Percentiles rank a stretch among this genome's conserved stretches.
Conservation (phyloP, 305 asterid genomes). For the Rubia tinctorum region DNA sequence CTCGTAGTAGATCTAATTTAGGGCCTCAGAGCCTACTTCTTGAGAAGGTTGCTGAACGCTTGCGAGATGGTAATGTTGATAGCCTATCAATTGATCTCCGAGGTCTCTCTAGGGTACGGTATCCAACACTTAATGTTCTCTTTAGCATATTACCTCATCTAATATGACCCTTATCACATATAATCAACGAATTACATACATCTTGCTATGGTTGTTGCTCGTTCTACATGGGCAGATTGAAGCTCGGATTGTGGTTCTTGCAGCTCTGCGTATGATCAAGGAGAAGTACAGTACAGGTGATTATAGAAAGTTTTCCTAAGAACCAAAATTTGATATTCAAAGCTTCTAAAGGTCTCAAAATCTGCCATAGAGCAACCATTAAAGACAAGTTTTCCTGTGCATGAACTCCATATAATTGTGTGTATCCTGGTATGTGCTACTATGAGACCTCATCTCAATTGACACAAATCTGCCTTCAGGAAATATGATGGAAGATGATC, state of each 20-base stretch:
- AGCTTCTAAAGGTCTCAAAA: neutral
- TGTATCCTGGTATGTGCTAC: neutral
- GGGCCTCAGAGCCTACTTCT: constrained; percentile 65
- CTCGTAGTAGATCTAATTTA: constrained; percentile 29
- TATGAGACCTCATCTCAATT: neutral
- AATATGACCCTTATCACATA: neutral
- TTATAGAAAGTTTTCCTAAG: neutral
- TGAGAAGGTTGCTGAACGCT: constrained; percentile 80
- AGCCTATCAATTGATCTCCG: constrained; percentile 70
- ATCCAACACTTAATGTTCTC: neutral
- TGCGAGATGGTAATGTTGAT: constrained; percentile 63
- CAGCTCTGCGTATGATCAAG: constrained; percentile 86
- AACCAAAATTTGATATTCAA: neutral
- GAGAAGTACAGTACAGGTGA: constrained; percentile 65
- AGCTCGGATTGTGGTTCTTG: constrained; percentile 89
- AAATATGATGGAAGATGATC: constrained; percentile 54
- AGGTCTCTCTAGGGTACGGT: constrained; percentile 75
- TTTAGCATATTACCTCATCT: neutral
- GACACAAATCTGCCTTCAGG: constrained; percentile 44
- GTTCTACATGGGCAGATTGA: constrained; percentile 58
- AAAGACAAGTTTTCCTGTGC: neutral
- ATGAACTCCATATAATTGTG: neutral
- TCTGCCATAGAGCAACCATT: neutral
- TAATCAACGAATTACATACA: neutral
- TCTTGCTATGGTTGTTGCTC: neutral